A percentile compares a stretch with the other conserved stretches of the same genome.
These are phyloP conservation scores for Trichoderma arundinaceum DNA, from an alignment of 2,329 filamentous ascomycete genomes.

Conservation along the genomic window DNA sequence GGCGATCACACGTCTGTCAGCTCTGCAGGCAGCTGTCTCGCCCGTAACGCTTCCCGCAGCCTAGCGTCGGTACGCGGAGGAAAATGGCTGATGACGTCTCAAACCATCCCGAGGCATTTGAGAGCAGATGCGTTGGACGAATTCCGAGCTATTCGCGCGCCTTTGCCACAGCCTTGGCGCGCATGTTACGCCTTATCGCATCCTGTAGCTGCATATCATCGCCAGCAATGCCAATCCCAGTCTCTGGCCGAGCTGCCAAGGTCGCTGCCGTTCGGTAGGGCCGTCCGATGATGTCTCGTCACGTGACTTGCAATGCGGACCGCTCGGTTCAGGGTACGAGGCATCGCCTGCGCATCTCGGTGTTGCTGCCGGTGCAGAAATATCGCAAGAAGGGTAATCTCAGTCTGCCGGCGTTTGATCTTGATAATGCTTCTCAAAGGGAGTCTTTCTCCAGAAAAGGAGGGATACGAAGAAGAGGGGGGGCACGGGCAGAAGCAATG, in stretches of 20 bases:
- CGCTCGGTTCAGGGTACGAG: background rate
- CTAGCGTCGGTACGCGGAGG: background rate
- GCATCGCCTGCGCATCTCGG: background rate
- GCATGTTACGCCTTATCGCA: background rate
- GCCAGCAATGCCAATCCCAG: background rate
- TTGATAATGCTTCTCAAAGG: background rate
- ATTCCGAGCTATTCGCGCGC: background rate
- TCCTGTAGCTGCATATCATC: slow-evolving; percentile 3
- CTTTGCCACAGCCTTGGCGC: background rate
- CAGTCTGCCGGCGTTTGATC: background rate
- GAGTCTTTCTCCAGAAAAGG: background rate
- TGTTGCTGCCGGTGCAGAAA: background rate
- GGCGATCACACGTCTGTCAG: background rate
- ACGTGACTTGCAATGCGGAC: slow-evolving; percentile 15
- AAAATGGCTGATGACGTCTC: background rate
- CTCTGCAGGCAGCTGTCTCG: background rate
- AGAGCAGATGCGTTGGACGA: background rate
- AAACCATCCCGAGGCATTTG: background rate
- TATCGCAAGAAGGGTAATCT: background rate
- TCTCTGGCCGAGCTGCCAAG: background rate
- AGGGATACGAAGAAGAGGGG: slow-evolving; percentile 1
- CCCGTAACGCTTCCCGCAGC: background rate
- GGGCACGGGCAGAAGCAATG: background rate
- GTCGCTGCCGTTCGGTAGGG: slow-evolving; percentile 9
- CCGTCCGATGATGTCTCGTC: background rate